These are phyloP conservation scores for Nicotiana otophora DNA, from an alignment of 257 asterid genomes.

Conservation along the genomic window DNA sequence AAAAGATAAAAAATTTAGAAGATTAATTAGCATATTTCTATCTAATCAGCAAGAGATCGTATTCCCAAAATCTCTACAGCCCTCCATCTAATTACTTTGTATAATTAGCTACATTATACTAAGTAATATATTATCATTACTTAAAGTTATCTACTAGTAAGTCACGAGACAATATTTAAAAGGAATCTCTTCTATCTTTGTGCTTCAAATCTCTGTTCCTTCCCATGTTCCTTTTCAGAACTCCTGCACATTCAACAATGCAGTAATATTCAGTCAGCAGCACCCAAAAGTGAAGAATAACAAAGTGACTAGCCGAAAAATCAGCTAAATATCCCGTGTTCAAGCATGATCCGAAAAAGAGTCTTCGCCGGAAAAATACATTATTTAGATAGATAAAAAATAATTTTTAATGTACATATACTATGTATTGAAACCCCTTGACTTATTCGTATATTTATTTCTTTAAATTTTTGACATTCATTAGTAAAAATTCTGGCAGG, in stretches of 20 bases:
- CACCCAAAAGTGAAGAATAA: not conserved
- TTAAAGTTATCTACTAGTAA: not conserved
- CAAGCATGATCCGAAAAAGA: fast-evolving
- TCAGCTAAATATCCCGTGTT: too few relatives aligned
- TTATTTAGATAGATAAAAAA: too few relatives aligned
- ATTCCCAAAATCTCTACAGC: not conserved
- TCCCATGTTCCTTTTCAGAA: not conserved
- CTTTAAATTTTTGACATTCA: too few relatives aligned
- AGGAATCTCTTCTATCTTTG: not conserved
- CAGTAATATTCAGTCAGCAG: not conserved
- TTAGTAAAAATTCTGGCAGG: too few relatives aligned
- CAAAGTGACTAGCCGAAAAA: too few relatives aligned
- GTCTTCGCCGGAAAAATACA: too few relatives aligned
- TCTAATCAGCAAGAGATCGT: not conserved
- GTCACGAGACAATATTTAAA: not conserved
- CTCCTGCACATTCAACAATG: not conserved
- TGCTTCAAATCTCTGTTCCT: not conserved
- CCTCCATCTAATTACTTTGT: not conserved
- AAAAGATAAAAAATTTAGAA: not conserved
- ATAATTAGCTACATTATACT: not conserved
- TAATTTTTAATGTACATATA: too few relatives aligned
- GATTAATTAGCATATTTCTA: not conserved
- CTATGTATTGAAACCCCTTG: too few relatives aligned
- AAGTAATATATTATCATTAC: not conserved
- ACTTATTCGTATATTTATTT: too few relatives aligned